Evolutionary conservation across 1,284 basidiomycete genomes (phyloP).

Genomic region (Apiotrichum domesticum): DNA sequence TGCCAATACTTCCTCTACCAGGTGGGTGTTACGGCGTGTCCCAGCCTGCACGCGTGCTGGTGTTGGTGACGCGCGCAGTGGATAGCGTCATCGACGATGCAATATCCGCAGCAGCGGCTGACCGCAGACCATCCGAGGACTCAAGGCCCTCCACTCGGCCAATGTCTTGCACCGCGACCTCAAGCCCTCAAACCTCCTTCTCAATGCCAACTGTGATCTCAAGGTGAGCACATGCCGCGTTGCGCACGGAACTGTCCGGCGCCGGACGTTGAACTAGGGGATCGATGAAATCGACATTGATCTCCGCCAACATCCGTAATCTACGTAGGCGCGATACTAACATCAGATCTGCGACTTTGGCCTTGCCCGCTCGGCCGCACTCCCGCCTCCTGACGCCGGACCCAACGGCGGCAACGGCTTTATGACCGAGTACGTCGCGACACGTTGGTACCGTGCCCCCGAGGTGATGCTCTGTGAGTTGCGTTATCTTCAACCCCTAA

Average conservation of each 20-base stretch:
- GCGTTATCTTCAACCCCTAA: not conserved
- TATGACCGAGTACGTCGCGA: constrained; percentile 93
- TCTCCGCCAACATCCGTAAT: too few species aligned
- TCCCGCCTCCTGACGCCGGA: constrained; percentile 66
- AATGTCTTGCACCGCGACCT: constrained; percentile 89
- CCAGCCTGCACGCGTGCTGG: not conserved
- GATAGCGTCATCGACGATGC: too few species aligned
- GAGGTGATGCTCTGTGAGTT: constrained; percentile 77
- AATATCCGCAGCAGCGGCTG: too few species aligned
- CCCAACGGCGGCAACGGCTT: constrained; percentile 78
- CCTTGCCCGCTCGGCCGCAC: constrained; percentile 68
- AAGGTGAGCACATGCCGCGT: constrained; percentile 54
- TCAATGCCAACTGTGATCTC: constrained; percentile 92
- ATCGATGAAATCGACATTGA: too few species aligned
- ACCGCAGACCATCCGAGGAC: constrained; percentile 68
- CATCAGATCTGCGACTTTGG: constrained; percentile 80
- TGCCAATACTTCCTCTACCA: constrained; percentile 95
- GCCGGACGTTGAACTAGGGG: too few species aligned
- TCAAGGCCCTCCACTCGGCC: constrained; percentile 88
- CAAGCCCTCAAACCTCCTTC: constrained; percentile 83
- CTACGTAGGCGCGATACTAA: not conserved
- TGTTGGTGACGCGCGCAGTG: constrained; percentile 1
- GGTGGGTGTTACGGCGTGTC: constrained; percentile 46
- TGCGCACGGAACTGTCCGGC: too few species aligned
- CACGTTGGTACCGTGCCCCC: constrained; percentile 88